These are phyloP conservation scores for Teratosphaeria destructans DNA, from an alignment of 2,329 filamentous ascomycete species.

Conservation along the genomic window DNA sequence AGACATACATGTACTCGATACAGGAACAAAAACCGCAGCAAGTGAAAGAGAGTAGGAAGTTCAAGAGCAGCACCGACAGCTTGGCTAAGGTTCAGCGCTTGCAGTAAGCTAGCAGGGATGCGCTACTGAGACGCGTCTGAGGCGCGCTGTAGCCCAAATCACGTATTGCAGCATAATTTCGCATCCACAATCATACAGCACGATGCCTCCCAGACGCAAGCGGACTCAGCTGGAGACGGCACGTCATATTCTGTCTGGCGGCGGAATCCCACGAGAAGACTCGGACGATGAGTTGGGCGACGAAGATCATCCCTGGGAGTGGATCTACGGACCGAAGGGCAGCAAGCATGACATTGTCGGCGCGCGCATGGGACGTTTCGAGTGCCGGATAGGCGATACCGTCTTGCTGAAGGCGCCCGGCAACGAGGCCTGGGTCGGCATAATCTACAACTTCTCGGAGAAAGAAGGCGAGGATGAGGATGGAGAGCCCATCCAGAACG, in stretches of 20 bases:
- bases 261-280: slow-evolving; percentile 61
- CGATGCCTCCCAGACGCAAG: slow-evolving; percentile 32
- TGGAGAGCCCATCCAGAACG: slow-evolving; percentile 22
- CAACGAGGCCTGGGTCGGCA: slow-evolving; percentile 84
- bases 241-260: slow-evolving; percentile 43
- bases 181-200: background rate
- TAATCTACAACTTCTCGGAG: slow-evolving; percentile 73
- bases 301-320: slow-evolving; percentile 42
- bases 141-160: background rate
- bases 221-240: slow-evolving; percentile 36
- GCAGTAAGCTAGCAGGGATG: background rate
- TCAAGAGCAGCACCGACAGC: background rate
- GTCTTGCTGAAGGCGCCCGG: slow-evolving; percentile 74
- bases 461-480: slow-evolving; percentile 57
- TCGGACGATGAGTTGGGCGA: slow-evolving; percentile 72
- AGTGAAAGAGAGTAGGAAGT: background rate
- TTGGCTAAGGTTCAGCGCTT: background rate
- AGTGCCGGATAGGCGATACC: slow-evolving; percentile 70
- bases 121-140: background rate
- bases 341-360: slow-evolving; percentile 51
- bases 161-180: background rate
- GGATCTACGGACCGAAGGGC: slow-evolving; percentile 44
- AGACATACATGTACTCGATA: no score
- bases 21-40: no score
- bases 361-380: slow-evolving; percentile 70